A percentile compares a stretch with the other conserved stretches of the same genome.
Conservation (phyloP, 345 rosid genomes). For the Firmiana major region DNA sequence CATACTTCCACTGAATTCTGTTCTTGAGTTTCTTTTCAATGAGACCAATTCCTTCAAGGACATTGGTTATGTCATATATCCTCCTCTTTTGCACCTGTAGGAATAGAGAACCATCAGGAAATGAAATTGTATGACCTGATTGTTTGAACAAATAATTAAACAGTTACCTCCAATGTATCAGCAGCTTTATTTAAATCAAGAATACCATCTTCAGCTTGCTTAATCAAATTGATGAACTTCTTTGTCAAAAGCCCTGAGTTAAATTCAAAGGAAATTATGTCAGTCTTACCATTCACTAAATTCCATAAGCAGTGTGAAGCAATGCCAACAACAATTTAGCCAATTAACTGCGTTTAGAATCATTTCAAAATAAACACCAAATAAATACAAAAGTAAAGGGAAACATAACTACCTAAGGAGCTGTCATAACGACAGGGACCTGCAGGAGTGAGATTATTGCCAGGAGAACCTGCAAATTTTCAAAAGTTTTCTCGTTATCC, state of each 20-base stretch:
- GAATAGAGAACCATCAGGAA: constrained; percentile 18
- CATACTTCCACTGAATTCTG: constrained; percentile 96
- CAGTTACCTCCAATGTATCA: constrained; percentile 76
- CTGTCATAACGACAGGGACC: constrained; percentile 98
- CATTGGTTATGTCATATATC: constrained; percentile 96
- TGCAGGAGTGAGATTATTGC: constrained; percentile 62
- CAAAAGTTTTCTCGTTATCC: constrained; percentile 20
- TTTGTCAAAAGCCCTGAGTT: constrained; percentile 86
- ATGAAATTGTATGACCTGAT: not conserved
- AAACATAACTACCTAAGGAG: constrained; percentile 62
- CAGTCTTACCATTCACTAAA: not conserved
- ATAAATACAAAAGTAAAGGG: not conserved
- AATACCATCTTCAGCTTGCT: constrained; percentile 91
- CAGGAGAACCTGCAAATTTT: constrained; percentile 82
- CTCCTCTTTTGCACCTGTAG: constrained; percentile 93
- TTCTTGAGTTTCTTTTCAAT: constrained; percentile 97
- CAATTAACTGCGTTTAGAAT: not conserved
- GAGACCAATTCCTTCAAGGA: constrained; percentile 94
- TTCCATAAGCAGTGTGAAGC: not conserved
- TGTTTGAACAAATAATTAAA: constrained; percentile 10
- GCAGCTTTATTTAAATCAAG: constrained; percentile 97
- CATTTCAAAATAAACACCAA: constrained; percentile 8
- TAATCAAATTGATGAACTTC: constrained; percentile 89
- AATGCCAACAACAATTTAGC: not conserved
- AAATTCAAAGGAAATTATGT: constrained; percentile 12